Conservation (phyloP, 106 monocot genomes). For the Dioscorea zingiberensis region DNA sequence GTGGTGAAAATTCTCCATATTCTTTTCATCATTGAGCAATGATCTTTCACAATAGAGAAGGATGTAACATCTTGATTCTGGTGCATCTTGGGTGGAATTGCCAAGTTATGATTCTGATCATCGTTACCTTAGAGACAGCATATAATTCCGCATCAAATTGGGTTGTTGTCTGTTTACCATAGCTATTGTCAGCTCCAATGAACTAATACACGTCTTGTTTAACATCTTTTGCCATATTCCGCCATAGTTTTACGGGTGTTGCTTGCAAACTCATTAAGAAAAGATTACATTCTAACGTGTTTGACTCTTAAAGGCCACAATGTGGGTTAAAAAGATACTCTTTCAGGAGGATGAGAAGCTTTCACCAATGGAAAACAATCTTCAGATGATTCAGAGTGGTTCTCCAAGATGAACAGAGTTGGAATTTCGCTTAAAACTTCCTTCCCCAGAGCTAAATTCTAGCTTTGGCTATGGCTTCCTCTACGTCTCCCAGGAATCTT, state of each 20-base stretch:
- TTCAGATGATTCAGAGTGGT: slow-evolving; percentile 11
- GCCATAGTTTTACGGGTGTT: slow-evolving; percentile 1
- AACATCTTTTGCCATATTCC: too few relatives aligned
- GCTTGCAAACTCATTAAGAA: slow-evolving; percentile 14
- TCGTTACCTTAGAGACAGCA: not conserved
- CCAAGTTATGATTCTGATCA: not conserved
- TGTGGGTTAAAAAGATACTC: not conserved
- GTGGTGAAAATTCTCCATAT: too few relatives aligned
- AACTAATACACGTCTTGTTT: not conserved
- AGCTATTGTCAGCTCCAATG: not conserved
- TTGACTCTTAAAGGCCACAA: not conserved
- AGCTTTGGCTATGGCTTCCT: too few relatives aligned
- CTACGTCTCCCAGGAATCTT: too few relatives aligned
- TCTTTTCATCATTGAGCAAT: slow-evolving; percentile 1
- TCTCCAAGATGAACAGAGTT: slow-evolving; percentile 9
- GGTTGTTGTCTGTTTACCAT: not conserved
- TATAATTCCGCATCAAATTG: not conserved
- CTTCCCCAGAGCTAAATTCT: not conserved
- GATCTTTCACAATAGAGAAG: too few relatives aligned
- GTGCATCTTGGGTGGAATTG: slow-evolving; percentile 3
- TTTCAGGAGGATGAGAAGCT: not conserved
- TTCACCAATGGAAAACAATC: slow-evolving; percentile 2
- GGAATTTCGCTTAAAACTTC: not conserved
- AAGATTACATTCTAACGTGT: slow-evolving; percentile 7
- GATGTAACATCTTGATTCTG: not conserved